Evolutionary conservation across 345 rosid genomes (phyloP).

Genomic region (Heritiera fomes): DNA sequence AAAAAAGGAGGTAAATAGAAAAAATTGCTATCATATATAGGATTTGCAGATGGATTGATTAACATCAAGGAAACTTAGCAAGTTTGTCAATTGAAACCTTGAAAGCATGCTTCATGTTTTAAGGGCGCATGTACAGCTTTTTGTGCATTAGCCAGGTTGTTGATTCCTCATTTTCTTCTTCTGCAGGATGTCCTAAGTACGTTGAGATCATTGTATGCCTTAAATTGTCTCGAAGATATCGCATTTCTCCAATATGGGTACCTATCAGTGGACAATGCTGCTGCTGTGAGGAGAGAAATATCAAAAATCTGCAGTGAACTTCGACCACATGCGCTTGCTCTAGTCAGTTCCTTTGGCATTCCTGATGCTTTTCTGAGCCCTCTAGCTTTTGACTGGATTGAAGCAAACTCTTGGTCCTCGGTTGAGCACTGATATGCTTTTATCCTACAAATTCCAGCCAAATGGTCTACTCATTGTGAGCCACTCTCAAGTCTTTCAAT

Average conservation of each 20-base stretch:
- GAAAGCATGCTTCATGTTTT: not conserved
- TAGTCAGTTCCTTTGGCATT: constrained; percentile 76
- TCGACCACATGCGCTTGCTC: constrained; percentile 75
- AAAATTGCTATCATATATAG: not conserved
- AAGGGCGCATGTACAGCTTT: not conserved
- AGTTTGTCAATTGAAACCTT: not conserved
- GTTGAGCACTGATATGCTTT: constrained; percentile 28
- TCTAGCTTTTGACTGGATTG: constrained; percentile 86
- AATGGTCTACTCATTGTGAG: not conserved
- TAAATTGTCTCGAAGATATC: constrained; percentile 67
- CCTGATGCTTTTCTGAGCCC: constrained; percentile 83
- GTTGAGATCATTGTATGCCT: constrained; percentile 70
- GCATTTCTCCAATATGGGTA: constrained; percentile 73
- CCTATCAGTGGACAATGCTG: constrained; percentile 58
- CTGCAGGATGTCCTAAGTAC: constrained; percentile 58
- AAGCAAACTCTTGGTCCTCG: constrained; percentile 77
- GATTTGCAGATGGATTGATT: not conserved
- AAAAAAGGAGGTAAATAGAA: not conserved
- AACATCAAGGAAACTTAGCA: not conserved
- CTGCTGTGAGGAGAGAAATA: constrained; percentile 68
- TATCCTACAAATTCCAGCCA: not conserved
- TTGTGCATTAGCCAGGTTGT: not conserved
- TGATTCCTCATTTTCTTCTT: constrained; percentile 10
- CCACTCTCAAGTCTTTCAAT: not conserved
- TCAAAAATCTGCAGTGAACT: constrained; percentile 66